These are phyloP conservation scores for Guillardia theta DNA, from an alignment of 78 protist species.

Conservation along the genomic window DNA sequence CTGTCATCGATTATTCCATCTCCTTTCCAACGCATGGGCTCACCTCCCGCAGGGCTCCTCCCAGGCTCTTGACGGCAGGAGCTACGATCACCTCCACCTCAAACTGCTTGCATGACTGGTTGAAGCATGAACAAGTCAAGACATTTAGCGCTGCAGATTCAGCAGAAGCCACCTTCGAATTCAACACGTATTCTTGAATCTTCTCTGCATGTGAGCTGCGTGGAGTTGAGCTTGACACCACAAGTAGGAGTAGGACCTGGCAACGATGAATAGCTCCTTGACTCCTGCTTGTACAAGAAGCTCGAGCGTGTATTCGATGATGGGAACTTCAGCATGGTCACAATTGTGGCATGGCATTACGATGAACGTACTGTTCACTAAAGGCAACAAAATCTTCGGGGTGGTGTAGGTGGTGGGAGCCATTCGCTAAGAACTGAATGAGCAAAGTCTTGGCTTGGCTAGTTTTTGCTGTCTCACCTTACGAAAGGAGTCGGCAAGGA, in stretches of 20 bases:
- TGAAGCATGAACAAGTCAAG: not conserved
- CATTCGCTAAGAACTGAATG: too few relatives aligned
- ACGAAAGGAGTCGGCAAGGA: constrained; percentile 21
- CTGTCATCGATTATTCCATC: too few relatives aligned
- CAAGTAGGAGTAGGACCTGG: too few relatives aligned
- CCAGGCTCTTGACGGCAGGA: constrained; percentile 18
- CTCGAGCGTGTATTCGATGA: constrained; percentile 86
- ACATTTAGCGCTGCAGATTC: not conserved
- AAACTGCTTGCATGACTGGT: constrained; percentile 34
- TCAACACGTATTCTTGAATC: constrained; percentile 55
- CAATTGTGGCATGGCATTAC: too few relatives aligned
- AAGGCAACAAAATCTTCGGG: constrained; percentile 67
- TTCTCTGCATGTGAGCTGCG: constrained; percentile 65
- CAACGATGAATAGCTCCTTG: constrained; percentile 67
- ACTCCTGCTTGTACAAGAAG: constrained; percentile 66
- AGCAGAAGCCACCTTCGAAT: too few relatives aligned
- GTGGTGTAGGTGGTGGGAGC: not conserved
- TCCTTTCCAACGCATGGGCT: too few relatives aligned
- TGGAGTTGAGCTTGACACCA: too few relatives aligned
- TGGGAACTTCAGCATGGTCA: too few relatives aligned
- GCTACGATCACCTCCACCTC: not conserved
- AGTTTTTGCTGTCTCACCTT: too few relatives aligned
- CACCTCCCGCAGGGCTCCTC: constrained; percentile 82
- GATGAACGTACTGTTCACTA: too few relatives aligned
- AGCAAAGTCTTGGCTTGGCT: too few relatives aligned